phyloP scores from a whole-genome alignment of 2,329 filamentous ascomycete species.

The Apiospora pterosperma region DNA sequence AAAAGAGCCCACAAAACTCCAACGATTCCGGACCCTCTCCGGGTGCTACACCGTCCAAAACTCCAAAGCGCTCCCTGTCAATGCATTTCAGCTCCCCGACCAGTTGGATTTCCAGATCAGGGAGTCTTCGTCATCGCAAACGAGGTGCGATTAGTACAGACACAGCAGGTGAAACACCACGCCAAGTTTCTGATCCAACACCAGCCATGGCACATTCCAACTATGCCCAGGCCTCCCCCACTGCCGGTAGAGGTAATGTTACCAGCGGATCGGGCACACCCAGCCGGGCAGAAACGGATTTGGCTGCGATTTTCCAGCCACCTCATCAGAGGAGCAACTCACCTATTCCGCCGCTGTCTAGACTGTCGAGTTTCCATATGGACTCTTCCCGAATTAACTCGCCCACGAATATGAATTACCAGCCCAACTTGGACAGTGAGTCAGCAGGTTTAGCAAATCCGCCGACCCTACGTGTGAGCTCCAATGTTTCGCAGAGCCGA shows the following conservation, averaged over 20 bases:
- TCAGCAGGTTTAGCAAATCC: neutral
- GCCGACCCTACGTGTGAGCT: conserved; percentile 20
- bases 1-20: conserved; percentile 21
- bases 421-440: neutral
- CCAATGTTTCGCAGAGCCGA: conserved; percentile 24
- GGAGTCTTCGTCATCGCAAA: conserved; percentile 55
- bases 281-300: conserved; percentile 26
- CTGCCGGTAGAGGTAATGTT: conserved; percentile 15
- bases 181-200: conserved; percentile 52
- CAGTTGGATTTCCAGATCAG: conserved; percentile 53
- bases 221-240: conserved; percentile 16
- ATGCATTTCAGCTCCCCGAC: conserved; percentile 56
- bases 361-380: conserved; percentile 51
- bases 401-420: neutral
- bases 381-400: conserved; percentile 47
- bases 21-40: conserved; percentile 21
- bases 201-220: conserved; percentile 25
- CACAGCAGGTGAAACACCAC: conserved; percentile 41
- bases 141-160: conserved; percentile 30
- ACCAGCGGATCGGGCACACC: conserved; percentile 12
- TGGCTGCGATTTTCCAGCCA: conserved; percentile 25
- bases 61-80: conserved; percentile 52
- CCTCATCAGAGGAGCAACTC: conserved; percentile 39
- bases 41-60: conserved; percentile 40
- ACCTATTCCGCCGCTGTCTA: conserved; percentile 52